A percentile compares a stretch with the other conserved stretches of the same genome.
Conservation (phyloP, 1,139 yeast genomes). For the Candida dubliniensis region DNA sequence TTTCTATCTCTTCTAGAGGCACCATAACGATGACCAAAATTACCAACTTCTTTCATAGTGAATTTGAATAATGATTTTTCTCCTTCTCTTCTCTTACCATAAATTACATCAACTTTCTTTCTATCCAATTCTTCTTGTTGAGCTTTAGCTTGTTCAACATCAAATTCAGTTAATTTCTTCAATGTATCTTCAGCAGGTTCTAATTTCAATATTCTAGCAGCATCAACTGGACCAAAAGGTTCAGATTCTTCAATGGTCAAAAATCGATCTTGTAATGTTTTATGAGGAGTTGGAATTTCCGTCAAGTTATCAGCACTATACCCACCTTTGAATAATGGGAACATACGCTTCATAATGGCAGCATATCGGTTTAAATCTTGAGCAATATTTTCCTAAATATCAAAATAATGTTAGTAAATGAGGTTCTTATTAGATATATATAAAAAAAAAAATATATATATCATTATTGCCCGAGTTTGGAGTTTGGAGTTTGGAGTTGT, state of each 20-base stretch:
- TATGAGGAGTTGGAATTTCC: conserved; percentile 92
- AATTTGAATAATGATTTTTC: conserved; percentile 72
- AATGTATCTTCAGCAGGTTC: conserved; percentile 84
- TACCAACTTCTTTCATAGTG: conserved; percentile 74
- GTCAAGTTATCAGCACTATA: conserved; percentile 67
- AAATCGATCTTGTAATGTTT: conserved; percentile 80
- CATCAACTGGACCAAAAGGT: conserved; percentile 97
- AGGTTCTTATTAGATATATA: background rate
- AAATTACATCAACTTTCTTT: conserved; percentile 34
- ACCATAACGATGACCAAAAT: conserved; percentile 91
- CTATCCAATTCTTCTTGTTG: conserved; percentile 19
- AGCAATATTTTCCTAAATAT: conserved; percentile 40
- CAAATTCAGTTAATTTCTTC: conserved; percentile 60
- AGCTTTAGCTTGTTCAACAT: conserved; percentile 34
- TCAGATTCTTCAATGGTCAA: conserved; percentile 89
- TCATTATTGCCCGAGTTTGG: too few species aligned
- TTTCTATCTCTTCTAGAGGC: conserved; percentile 85
- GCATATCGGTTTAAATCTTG: conserved; percentile 59
- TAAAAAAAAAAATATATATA: background rate
- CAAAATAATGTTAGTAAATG: conserved; percentile 12
- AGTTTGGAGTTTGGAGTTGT: background rate
- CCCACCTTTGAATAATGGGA: conserved; percentile 64
- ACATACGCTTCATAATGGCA: conserved; percentile 68
- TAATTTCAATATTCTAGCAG: conserved; percentile 79
- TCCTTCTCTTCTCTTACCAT: conserved; percentile 52